phyloP scores from a whole-genome alignment of 225 moss, liverwort and hornwort genomes.

The Physcomitrellopsis africana region DNA sequence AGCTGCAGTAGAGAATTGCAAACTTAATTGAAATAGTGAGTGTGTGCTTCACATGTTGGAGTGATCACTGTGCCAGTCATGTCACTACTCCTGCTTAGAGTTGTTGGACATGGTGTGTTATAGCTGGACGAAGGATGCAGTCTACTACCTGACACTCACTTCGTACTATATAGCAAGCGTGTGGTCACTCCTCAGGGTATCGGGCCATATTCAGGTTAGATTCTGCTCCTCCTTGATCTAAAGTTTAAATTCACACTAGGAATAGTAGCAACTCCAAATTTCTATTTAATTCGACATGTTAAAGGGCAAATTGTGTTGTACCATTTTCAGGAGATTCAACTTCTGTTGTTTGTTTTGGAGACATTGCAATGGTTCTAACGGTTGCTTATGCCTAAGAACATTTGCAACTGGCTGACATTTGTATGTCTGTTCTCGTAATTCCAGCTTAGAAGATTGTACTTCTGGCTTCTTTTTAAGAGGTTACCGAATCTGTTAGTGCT shows the following conservation, averaged over 20 bases:
- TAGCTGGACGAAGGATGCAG: slow-evolving; percentile 77
- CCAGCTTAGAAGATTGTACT: no score
- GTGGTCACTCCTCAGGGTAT: slow-evolving; percentile 82
- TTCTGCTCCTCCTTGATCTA: not conserved
- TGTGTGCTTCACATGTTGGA: no score
- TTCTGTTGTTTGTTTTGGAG: no score
- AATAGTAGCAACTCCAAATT: not conserved
- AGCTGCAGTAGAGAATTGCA: not conserved
- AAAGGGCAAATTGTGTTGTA: not conserved
- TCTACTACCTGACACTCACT: slow-evolving; percentile 65
- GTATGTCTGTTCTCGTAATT: no score
- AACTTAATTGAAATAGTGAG: not conserved
- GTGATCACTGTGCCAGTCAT: not conserved
- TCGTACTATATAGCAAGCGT: slow-evolving; percentile 90
- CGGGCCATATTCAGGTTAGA: slow-evolving; percentile 76
- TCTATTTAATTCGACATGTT: not conserved
- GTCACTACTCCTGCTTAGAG: not conserved
- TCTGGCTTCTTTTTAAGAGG: not conserved
- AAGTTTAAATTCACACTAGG: not conserved
- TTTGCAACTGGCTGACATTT: no score
- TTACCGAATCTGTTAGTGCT: slow-evolving; percentile 10
- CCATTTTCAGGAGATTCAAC: not conserved
- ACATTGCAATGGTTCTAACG: no score
- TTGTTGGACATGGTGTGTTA: slow-evolving; percentile 16
- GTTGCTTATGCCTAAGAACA: no score